phyloP scores from a whole-genome alignment of 2,329 filamentous ascomycete genomes.

The Rachicladosporium sp. region DNA sequence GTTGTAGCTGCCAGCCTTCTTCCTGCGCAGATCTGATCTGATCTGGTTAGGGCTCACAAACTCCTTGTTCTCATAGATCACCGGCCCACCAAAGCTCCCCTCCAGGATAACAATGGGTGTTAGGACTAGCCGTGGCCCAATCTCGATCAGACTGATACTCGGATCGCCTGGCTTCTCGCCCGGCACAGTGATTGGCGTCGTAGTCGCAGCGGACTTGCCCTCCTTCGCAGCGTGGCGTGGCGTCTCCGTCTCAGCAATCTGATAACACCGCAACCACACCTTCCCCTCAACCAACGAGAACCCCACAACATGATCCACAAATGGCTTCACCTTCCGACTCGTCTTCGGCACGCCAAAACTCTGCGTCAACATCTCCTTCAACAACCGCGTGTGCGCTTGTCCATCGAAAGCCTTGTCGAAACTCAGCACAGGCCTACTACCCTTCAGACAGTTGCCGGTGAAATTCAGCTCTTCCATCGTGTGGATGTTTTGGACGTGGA shows the following conservation, averaged over 20 bases:
- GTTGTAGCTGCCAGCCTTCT: constrained; percentile 68
- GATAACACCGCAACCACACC: constrained; percentile 92
- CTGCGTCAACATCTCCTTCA: constrained; percentile 83
- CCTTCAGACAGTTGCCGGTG: constrained; percentile 91
- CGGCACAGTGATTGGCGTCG: constrained; percentile 25
- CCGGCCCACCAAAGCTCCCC: constrained; percentile 85
- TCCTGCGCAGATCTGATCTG: constrained; percentile 62
- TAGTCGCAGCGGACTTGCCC: constrained; percentile 28
- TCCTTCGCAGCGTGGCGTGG: constrained; percentile 28
- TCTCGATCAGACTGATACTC: constrained; percentile 76
- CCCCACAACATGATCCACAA: constrained; percentile 87
- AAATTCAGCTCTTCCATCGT: constrained; percentile 97
- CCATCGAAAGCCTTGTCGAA: constrained; percentile 69
- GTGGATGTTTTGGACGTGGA: constrained; percentile 68
- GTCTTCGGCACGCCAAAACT: constrained; percentile 86
- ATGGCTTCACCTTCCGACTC: constrained; percentile 83
- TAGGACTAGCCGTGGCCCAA: constrained; percentile 83
- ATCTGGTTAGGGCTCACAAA: constrained; percentile 96
- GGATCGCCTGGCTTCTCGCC: constrained; percentile 42
- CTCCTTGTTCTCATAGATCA: constrained; percentile 97
- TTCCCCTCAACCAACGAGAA: constrained; percentile 87
- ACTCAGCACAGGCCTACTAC: constrained; percentile 77
- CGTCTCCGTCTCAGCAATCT: constrained; percentile 74
- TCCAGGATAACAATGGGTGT: constrained; percentile 94
- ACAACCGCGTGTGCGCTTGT: constrained; percentile 64